Conservation (phyloP, 441 rosid genomes). For the Populus hybrid region DNA sequence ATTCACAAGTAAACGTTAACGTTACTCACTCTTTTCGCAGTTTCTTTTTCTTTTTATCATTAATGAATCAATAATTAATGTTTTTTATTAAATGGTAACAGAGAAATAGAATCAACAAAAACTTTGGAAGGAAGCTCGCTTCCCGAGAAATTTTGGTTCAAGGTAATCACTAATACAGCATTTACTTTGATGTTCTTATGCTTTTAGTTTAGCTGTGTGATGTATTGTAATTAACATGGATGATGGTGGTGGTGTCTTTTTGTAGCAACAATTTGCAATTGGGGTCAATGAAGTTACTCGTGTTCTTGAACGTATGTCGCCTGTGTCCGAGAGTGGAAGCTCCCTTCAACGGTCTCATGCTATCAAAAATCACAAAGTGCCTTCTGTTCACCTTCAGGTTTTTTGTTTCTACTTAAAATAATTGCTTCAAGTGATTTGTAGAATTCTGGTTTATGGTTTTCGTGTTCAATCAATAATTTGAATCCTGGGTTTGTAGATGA, state of each 20-base stretch:
- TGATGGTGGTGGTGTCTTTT: background rate
- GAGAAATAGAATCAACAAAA: constrained; percentile 60
- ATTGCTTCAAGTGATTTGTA: background rate
- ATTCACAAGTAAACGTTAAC: constrained; percentile 45
- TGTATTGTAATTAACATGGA: background rate
- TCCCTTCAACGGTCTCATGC: constrained; percentile 16
- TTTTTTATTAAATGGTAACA: constrained; percentile 21
- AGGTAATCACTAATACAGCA: constrained; percentile 41
- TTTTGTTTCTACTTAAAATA: background rate
- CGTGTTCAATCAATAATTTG: background rate
- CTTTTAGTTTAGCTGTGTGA: background rate
- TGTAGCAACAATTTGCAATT: constrained; percentile 81
- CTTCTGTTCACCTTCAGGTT: constrained; percentile 68
- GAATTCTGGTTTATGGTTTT: background rate
- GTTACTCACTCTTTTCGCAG: background rate
- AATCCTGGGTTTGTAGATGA: background rate
- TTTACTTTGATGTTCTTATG: background rate
- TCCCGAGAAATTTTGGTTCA: constrained; percentile 85
- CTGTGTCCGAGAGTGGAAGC: constrained; percentile 23
- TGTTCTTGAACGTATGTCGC: constrained; percentile 67
- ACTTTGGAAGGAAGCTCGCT: constrained; percentile 45
- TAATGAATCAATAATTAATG: background rate
- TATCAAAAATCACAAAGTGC: constrained; percentile 18
- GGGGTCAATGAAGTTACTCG: constrained; percentile 96
- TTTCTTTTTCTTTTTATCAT: background rate